These are phyloP conservation scores for Claviceps arundinis DNA, from an alignment of 2,329 filamentous ascomycete genomes.

Conservation along the genomic window DNA sequence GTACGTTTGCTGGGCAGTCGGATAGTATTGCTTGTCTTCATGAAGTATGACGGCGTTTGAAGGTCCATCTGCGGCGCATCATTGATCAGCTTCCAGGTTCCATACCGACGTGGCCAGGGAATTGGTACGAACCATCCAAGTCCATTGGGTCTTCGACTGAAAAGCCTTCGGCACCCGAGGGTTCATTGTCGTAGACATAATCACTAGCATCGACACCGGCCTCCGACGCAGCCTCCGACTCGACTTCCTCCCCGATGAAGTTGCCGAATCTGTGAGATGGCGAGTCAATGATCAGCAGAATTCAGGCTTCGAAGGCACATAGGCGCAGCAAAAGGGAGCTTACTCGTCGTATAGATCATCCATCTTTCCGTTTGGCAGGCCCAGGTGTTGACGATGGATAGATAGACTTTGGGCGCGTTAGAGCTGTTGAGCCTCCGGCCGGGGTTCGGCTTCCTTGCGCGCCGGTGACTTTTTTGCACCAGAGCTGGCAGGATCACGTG, in stretches of 20 bases:
- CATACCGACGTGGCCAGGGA: background rate
- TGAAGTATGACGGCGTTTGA: slow-evolving; percentile 96
- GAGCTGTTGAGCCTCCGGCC: background rate
- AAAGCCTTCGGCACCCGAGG: slow-evolving; percentile 49
- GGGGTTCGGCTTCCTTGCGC: slow-evolving; percentile 1
- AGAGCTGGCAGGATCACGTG: slow-evolving; percentile 9
- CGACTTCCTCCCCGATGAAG: slow-evolving; percentile 84
- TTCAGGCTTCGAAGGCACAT: background rate
- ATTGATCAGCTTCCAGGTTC: background rate
- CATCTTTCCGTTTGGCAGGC: slow-evolving; percentile 37
- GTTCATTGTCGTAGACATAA: slow-evolving; percentile 71
- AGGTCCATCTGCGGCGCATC: slow-evolving; percentile 47
- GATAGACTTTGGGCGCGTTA: slow-evolving; percentile 13
- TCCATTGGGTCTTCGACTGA: slow-evolving; percentile 82
- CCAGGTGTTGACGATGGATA: slow-evolving; percentile 8
- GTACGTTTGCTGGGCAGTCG: slow-evolving; percentile 92
- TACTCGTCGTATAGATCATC: slow-evolving; percentile 97
- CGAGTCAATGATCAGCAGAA: background rate
- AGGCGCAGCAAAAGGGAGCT: slow-evolving; percentile 8
- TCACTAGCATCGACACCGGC: slow-evolving; percentile 60
- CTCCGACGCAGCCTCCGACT: slow-evolving; percentile 77
- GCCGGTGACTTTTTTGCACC: slow-evolving; percentile 8
- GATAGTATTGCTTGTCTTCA: slow-evolving; percentile 99
- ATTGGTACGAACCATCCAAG: slow-evolving; percentile 51
- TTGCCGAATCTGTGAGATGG: slow-evolving; percentile 66